Evolutionary conservation across 2,329 filamentous ascomycete genomes (phyloP), one percentile per base, ranked within the genome.

Genomic region (Trichophyton schoenleinii): DNA sequence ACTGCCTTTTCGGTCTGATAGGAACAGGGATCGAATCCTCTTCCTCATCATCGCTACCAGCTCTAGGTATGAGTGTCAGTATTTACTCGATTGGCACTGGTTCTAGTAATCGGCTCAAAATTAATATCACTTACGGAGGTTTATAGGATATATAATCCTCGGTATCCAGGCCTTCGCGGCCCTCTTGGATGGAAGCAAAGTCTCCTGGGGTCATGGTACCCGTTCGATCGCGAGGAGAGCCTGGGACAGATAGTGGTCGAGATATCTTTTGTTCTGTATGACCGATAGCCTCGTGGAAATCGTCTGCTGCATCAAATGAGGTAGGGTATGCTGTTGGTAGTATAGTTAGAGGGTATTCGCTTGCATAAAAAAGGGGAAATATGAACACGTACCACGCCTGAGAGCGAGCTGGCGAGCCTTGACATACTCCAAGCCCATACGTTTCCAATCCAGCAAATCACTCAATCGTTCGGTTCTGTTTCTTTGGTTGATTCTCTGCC

Each of bases 171-270:
- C 92, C 91, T 74, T 99, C 94, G 49, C 87, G 87, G 52, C 91
- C 90, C 75, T 99, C 94, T 75, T 97, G 94, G 61, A 99, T 79
- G 67, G 90, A 96, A 31, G 91, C 94, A 80, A 97, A 97, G 74
- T 99, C 94, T 55, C 94, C 94, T 6, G 94, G 94, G 0, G 94
- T 99, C 94, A 99, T 97, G 91, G 96, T 96, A 60, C 94, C 94
- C 49, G 87, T 87, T 38, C 91, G 84, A 72, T 96, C 91, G 64
- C 91, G 83, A 8, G 94, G 94, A 18, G 91, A 96, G 7, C 94
- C 94, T 1, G 94, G 94, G 58, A 95, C 91, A 2, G 91, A 96
- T 75, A 97, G 86, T 6, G 94, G 94, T 57, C 94, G 83, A 9
- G 91, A 92, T 70, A 99, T 91, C 85, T 97, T 99, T 71, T 91